A percentile compares a stretch with the other conserved stretches of the same genome.
Conservation (phyloP, 2,329 filamentous ascomycete genomes). For the Botrytis byssoidea region DNA sequence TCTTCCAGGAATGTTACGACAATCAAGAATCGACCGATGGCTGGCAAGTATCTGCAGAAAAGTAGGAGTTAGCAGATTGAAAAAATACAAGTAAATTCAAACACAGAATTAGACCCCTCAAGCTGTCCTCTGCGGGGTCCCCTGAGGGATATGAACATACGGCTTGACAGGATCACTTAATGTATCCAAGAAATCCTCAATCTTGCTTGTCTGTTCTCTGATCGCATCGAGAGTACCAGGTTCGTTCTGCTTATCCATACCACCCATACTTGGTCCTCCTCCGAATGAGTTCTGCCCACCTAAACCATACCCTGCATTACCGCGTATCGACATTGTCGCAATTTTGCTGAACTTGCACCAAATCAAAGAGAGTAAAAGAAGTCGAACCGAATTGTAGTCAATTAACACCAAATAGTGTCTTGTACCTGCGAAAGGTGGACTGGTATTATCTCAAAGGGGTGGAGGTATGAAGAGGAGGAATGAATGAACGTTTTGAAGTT, state of each 20-base stretch:
- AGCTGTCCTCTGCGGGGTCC: constrained; percentile 23
- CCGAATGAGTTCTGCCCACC: constrained; percentile 42
- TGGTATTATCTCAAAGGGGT: not conserved
- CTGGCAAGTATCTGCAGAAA: constrained; percentile 74
- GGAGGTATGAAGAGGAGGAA: constrained; percentile 14
- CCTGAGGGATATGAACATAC: constrained; percentile 54
- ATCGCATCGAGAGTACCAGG: constrained; percentile 70
- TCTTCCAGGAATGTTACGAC: constrained; percentile 98
- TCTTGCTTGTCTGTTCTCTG: constrained; percentile 94
- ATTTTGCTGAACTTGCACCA: constrained; percentile 34
- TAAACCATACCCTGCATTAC: constrained; percentile 48
- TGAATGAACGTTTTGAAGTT: constrained; percentile 12
- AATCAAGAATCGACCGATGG: constrained; percentile 94
- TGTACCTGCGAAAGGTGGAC: not conserved
- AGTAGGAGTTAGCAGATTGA: constrained; percentile 26
- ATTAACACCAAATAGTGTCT: not conserved
- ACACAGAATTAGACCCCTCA: not conserved
- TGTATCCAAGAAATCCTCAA: constrained; percentile 89
- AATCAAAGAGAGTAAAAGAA: constrained; percentile 22
- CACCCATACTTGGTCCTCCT: constrained; percentile 35
- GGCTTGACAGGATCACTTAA: constrained; percentile 90
- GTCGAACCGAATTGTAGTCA: not conserved
- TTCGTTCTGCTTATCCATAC: constrained; percentile 36
- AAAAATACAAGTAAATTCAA: not conserved
- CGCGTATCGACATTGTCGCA: constrained; percentile 54